These are phyloP conservation scores for Xylaria nigripes DNA, from an alignment of 495 filamentous ascomycete genomes.

Conservation along the genomic window DNA sequence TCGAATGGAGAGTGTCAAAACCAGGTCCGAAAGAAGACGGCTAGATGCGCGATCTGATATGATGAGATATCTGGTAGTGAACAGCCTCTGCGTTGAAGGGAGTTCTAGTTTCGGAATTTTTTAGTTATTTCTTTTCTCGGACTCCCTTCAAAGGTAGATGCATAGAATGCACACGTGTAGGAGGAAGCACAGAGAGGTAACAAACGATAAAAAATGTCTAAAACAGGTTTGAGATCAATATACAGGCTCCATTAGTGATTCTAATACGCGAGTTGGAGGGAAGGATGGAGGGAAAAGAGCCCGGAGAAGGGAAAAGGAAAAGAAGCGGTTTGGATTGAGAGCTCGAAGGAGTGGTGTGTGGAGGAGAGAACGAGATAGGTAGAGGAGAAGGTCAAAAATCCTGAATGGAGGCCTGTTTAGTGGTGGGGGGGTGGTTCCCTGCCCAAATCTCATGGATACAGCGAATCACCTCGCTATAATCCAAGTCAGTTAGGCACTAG, in stretches of 20 bases:
- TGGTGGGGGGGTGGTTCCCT: constrained; percentile 1
- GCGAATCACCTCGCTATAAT: background rate
- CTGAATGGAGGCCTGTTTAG: constrained; percentile 4
- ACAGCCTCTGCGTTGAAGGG: background rate
- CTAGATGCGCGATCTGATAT: background rate
- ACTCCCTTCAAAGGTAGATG: constrained; percentile 24
- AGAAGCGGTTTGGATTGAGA: constrained; percentile 17
- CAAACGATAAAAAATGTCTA: constrained; percentile 24
- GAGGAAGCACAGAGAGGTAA: constrained; percentile 26
- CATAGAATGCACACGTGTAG: constrained; percentile 21
- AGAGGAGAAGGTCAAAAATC: background rate
- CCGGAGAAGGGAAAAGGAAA: constrained; percentile 34
- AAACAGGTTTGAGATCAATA: constrained; percentile 35
- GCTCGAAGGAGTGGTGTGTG: constrained; percentile 10
- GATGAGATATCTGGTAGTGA: constrained; percentile 2
- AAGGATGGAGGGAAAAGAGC: constrained; percentile 29
- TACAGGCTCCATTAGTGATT: constrained; percentile 55
- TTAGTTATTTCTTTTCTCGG: constrained; percentile 14
- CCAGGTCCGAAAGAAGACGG: constrained; percentile 2
- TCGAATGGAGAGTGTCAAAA: constrained; percentile 13
- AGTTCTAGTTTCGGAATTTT: constrained; percentile 9
- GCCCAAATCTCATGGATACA: background rate
- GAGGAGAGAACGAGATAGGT: constrained; percentile 1
- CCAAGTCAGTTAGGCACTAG: background rate
- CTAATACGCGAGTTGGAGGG: constrained; percentile 32